A percentile compares a stretch with the other conserved stretches of the same genome.
phyloP scores from a whole-genome alignment of 805 yeast species.

The Yarrowia divulgata region DNA sequence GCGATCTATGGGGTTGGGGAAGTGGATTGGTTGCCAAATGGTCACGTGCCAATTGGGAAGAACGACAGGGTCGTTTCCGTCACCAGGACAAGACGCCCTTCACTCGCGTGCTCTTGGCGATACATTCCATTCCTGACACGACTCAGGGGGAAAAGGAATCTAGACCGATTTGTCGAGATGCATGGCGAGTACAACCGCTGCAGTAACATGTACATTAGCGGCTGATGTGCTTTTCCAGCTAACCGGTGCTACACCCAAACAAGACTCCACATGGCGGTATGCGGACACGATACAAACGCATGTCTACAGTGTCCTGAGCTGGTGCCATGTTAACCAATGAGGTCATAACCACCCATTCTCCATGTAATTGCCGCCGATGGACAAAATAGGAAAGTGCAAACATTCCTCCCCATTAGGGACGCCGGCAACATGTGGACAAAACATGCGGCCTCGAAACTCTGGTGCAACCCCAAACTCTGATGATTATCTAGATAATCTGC shows the following conservation, averaged over 20 bases:
- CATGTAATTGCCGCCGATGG: too few species aligned
- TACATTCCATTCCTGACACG: slow-evolving; percentile 5
- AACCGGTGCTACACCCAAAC: too few species aligned
- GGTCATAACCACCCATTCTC: too few species aligned
- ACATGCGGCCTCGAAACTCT: slow-evolving; percentile 18
- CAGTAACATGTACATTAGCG: background rate
- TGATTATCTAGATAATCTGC: slow-evolving; percentile 35
- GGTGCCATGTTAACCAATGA: too few species aligned
- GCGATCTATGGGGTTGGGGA: background rate
- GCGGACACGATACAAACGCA: too few species aligned
- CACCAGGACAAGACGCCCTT: too few species aligned
- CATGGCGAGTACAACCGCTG: background rate
- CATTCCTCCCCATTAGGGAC: slow-evolving; percentile 11
- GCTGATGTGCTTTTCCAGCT: background rate
- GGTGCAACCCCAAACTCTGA: slow-evolving; percentile 19
- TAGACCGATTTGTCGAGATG: slow-evolving; percentile 3
- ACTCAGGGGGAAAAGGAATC: slow-evolving; percentile 1
- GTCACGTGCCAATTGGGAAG: background rate
- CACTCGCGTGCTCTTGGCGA: background rate
- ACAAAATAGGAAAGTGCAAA: background rate
- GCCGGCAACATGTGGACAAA: background rate
- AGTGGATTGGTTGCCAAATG: background rate
- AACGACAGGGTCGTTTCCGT: too few species aligned
- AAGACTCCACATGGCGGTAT: too few species aligned
- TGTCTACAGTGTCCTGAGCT: too few species aligned